Evolutionary conservation across 23 red algal species (phyloP), one percentile per base, ranked within the genome.

Genomic region (Rhodosorus marinus): DNA sequence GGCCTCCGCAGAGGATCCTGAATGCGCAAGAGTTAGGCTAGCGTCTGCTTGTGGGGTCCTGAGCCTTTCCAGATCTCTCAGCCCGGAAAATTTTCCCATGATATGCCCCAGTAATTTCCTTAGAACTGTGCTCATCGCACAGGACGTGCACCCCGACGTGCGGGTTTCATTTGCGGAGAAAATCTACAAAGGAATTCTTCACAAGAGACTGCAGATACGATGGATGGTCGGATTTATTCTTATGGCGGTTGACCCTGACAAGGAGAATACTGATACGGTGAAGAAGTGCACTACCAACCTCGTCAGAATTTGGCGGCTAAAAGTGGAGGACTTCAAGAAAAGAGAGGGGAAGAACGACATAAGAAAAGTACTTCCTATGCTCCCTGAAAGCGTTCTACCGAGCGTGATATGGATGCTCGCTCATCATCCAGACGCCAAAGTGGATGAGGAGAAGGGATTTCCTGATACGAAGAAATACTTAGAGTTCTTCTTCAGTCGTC

Each of bases 341-440:
- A 8, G 29, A 61, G 11, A 33, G 43, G 2, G 7, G 17, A 2
- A 11, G 2, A 36, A 51, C 1, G 57, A 33, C 43, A 50, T 61
- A 41, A 41, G 9, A 11, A 34, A 8, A n/a, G n/a, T n/a, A n/a
- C n/a, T n/a, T n/a, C n/a, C n/a, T n/a, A 17, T 61, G 2, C 14
- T 33, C n/a, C 57, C 57, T n/a, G 57, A 61, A 35, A 43, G 32
- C 17, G 43, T 43, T 61, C 57, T 61, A 2, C 36, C 29, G 57
- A 8, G 46, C 46, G 31, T 61, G 20, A 38, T 61, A 50, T 61
- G 57, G 57, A n/a, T 61, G 2, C 15, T 61, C 2, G 57, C 57
- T 17, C 57, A 61, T 36, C 57, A 61, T 36, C 57, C 57, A 2
- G 57, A 61, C 43, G 36, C 5, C 17, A 11, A 61, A 20, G 9